Evolutionary conservation across 371 early-diverging fungal genomes (phyloP), one percentile per base, ranked within the genome.

Genomic region (Zopfochytrium polystomum): DNA sequence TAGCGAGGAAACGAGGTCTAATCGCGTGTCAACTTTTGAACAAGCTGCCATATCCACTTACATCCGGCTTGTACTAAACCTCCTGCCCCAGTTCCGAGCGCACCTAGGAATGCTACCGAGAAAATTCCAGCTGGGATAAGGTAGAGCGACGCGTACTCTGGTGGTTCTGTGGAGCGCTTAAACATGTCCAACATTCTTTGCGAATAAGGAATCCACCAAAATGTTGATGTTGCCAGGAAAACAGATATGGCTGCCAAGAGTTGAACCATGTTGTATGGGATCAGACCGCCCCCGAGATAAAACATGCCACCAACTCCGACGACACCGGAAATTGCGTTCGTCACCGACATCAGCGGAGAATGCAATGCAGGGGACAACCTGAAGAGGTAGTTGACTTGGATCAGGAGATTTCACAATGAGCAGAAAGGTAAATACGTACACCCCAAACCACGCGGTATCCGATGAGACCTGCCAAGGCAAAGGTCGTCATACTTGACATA

Each of bases 151-250:
- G 57, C 43, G 48, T 67, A 63, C 18, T 71, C 71, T 15, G 64
- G 63, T 15, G 67, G 64, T 48, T 71, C 71, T 20, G 48, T 47
- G 30, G 48, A 56, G 18, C 71, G 45, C 50, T 51, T 70, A 57
- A 71, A 71, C 71, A 71, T 71, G 60, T 63, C 65, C 47, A 71
- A 55, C 71, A 71, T 71, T 15, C 71, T 33, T 35, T 63, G 63
- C 20, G 64, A 56, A 29, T 67, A 29, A 5, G 64, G 56, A 52
- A 71, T 67, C 1, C 71, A 67, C 25, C 71, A 67, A 60, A 61
- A 67, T 5, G 67, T 55, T 53, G 66, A 67, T 23, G 46, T 67
- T 18, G 71, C 71, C 34, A 71, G 23, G 5, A 71, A 35, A 1
- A 71, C 67, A 9, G 71, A 66, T 1, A 57, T n/a, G 33, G 67